Base-by-base conservation (phyloP, 768 basidiomycete genomes). In the Boletus subparvulus region DNA sequence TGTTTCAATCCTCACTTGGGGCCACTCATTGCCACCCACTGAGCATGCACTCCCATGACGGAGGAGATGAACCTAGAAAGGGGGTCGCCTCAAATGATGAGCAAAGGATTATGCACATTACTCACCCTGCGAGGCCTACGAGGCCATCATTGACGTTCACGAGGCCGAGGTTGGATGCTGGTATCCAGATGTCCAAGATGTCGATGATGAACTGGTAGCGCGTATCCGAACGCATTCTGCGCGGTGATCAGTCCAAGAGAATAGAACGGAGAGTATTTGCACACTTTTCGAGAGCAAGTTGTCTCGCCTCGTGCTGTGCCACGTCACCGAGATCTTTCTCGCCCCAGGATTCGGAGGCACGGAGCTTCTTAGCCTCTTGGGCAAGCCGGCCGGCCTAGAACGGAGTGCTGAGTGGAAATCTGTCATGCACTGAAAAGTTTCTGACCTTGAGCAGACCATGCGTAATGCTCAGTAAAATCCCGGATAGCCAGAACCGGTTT, bases 401-500 rank as follows among this genome's bases (percentile, higher is more conserved):
- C 43, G 19, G 10, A 0, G 32, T 16, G 35, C 19, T 46, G 41
- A 52, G 43, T 11, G 28, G 28, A 17, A 1, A 60, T 45, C 6
- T 2, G 43, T 9, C 19, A 16, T 32, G 26, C 4, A 28, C 0
- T 0, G 2, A 24, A 8, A n/a, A 19, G 36, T 17, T 36, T 49
- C 70, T 36, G 59, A 86, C 90, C 78, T 92, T 92, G 59, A 91
- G 70, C 3, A 83, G 70, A 26, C 85, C 81, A 67, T 88, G 85
- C 17, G 81, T 73, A 28, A 96, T 77, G 68, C 90, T 94, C 67
- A 93, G 84, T 36, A 87, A 60, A 55, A 98, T 94, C 0, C 94
- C 95, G 4, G 87, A 80, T 19, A 95, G 76, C 94, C 94, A 98
- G 73, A 93, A 88, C 40, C 86, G 84, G 73, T 88, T 90, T 3